A percentile compares a stretch with the other conserved stretches of the same genome.
Evolutionary conservation across 805 yeast species (phyloP).

Genomic region (Zygoascus tannicola): DNA sequence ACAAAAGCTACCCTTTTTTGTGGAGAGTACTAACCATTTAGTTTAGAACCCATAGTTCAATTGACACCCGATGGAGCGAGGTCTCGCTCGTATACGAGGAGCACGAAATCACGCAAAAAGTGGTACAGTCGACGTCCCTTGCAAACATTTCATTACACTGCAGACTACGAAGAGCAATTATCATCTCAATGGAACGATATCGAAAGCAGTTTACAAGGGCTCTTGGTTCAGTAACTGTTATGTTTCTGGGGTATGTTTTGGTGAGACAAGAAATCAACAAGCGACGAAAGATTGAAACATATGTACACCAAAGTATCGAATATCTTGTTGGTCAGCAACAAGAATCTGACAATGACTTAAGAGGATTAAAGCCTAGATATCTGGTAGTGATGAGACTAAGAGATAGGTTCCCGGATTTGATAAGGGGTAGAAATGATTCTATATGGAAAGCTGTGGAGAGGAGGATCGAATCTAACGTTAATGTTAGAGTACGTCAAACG

Average conservation of each 20-base stretch:
- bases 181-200: conserved; percentile 16
- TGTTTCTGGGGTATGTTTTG: conserved; percentile 4
- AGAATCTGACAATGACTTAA: conserved; percentile 12
- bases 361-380: conserved; percentile 15
- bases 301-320: conserved; percentile 6
- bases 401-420: conserved; percentile 7
- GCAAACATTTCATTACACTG: conserved; percentile 18
- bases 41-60: background rate
- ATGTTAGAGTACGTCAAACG: conserved; percentile 49
- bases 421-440: conserved; percentile 7
- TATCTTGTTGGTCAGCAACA: conserved; percentile 12
- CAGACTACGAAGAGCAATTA: conserved; percentile 12
- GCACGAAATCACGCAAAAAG: conserved; percentile 9
- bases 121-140: conserved; percentile 18
- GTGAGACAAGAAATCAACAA: background rate
- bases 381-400: conserved; percentile 14
- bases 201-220: conserved; percentile 10
- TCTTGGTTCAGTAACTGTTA: background rate
- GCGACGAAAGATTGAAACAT: conserved; percentile 2
- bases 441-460: conserved; percentile 49
- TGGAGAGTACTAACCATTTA: background rate
- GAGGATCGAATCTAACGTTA: conserved; percentile 55
- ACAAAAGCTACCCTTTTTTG: too few relatives aligned
- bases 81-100: conserved; percentile 1
- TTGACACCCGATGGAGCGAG: background rate